A percentile compares a stretch with the other conserved stretches of the same genome.
Evolutionary conservation across 1,139 yeast species (phyloP).

Genomic region (Kurtzmaniella quercitrusa): DNA sequence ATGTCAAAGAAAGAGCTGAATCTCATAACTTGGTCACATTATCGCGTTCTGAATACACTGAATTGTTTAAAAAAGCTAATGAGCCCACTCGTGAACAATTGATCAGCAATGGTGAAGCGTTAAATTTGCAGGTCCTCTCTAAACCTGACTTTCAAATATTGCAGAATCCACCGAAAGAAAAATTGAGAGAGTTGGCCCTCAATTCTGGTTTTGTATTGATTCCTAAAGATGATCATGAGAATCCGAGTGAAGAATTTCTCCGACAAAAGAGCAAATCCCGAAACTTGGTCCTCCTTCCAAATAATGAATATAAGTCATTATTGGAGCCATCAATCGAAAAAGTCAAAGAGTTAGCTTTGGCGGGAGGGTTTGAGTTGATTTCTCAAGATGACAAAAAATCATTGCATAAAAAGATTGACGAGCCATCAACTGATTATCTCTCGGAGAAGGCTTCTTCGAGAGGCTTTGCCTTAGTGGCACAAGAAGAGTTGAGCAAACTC

Average conservation of each 20-base stretch:
- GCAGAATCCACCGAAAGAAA: conserved; percentile 8
- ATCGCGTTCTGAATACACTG: conserved; percentile 30
- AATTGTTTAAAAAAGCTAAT: conserved; percentile 29
- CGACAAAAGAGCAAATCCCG: not conserved
- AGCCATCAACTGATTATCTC: conserved; percentile 17
- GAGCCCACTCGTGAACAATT: conserved; percentile 18
- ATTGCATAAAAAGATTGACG: conserved; percentile 6
- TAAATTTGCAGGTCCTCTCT: conserved; percentile 7
- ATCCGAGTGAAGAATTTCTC: conserved; percentile 1
- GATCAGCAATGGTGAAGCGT: conserved; percentile 10
- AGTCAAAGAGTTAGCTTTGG: conserved; percentile 15
- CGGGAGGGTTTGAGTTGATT: not conserved
- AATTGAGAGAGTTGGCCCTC: not conserved
- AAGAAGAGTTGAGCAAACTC: conserved; percentile 8
- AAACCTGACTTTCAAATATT: conserved; percentile 15
- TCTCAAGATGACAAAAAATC: not conserved
- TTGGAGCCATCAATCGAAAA: conserved; percentile 20
- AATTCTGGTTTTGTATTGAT: not conserved
- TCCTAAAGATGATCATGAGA: not conserved
- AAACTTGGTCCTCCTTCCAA: conserved; percentile 10
- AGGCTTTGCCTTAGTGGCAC: conserved; percentile 11
- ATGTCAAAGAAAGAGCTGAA: conserved; percentile 34
- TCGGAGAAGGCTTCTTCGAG: conserved; percentile 11
- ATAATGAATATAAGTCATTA: conserved; percentile 14
- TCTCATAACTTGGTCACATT: conserved; percentile 32